Conservation (phyloP, 2,329 filamentous ascomycete species). For the Metarhizium album region DNA sequence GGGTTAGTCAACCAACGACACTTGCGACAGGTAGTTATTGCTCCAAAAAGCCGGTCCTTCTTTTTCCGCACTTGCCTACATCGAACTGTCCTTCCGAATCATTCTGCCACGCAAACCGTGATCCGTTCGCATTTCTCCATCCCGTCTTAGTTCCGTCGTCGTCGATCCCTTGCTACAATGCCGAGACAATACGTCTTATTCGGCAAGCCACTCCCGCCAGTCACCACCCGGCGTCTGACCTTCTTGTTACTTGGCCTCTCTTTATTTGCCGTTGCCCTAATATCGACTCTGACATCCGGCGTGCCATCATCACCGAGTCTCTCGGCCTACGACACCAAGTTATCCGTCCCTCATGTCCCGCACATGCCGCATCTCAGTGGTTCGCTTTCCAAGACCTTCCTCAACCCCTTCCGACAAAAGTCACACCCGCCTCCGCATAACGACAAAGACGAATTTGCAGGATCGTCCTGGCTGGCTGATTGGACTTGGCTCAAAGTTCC, state of each 20-base stretch:
- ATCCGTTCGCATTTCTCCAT: not conserved
- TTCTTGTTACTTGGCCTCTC: slow-evolving; percentile 39
- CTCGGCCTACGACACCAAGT: slow-evolving; percentile 38
- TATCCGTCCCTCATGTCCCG: slow-evolving; percentile 33
- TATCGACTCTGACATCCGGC: slow-evolving; percentile 39
- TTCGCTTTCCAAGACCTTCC: slow-evolving; percentile 35
- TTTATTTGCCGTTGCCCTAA: slow-evolving; percentile 42
- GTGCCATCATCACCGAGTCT: slow-evolving; percentile 38
- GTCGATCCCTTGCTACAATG: slow-evolving; percentile 15
- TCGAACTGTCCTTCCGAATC: too few species aligned
- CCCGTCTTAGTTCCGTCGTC: not conserved
- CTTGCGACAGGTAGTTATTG: too few species aligned
- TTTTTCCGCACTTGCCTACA: too few species aligned
- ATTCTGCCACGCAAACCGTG: not conserved
- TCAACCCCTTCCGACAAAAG: slow-evolving; percentile 58
- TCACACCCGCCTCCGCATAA: slow-evolving; percentile 64
- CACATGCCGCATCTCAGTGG: slow-evolving; percentile 15
- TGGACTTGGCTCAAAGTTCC: slow-evolving; percentile 79
- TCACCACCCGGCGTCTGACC: slow-evolving; percentile 42
- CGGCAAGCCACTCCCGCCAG: slow-evolving; percentile 37
- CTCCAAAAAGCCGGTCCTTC: too few species aligned
- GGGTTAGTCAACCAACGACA: too few species aligned
- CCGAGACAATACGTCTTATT: slow-evolving; percentile 25
- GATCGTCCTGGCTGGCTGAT: slow-evolving; percentile 75
- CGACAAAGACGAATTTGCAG: slow-evolving; percentile 67